Evolutionary conservation across 352 stramenopile genomes (phyloP), one percentile per base, ranked within the genome.

Genomic region (Globisporangium acanthophoron): DNA sequence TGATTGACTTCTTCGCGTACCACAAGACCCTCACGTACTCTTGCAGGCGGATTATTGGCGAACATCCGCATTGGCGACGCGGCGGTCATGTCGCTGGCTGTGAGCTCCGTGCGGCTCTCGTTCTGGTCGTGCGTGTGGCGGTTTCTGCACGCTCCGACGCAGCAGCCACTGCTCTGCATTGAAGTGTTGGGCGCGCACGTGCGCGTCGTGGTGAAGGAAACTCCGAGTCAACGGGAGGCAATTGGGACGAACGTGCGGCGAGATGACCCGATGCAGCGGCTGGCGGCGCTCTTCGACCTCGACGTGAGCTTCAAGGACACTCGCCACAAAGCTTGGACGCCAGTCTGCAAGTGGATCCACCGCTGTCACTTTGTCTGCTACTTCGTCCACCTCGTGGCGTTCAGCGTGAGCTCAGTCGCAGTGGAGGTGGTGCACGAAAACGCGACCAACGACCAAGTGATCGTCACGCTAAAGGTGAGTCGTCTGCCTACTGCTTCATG

Each of bases 71-170:
- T 87, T 11, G 60, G 82, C 46, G 27, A 67, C 4, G 20, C 52
- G 3, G 81, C 67, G 15, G 73, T 61, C 52, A n/a, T 90, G n/a
- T 72, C 67, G 11, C 58, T 93, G n/a, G 61, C 40, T 2, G 48
- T 80, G 11, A 51, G 53, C 1, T 51, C 56, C 0, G 52, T 90
- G 6, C 66, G 70, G n/a, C 61, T 93, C 33, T 71, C 65, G 20
- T 61, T 91, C 47, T 90, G 81, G 80, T 54, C 62, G 11, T 64
- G 77, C 9, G 43, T 88, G 27, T 77, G 70, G 72, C 56, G 49
- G 21, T 89, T 90, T 45, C n/a, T 88, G 11, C 66, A 61, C 11
- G 58, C 78, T 11, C 78, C 76, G 6, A 71, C 67, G 5, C 67
- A 69, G 63, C 58, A 68, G 20, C 72, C 71, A 9, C 61, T 92